Evolutionary conservation across 1,284 basidiomycete genomes (phyloP).

Genomic region (Gastroboletus turbinatus): DNA sequence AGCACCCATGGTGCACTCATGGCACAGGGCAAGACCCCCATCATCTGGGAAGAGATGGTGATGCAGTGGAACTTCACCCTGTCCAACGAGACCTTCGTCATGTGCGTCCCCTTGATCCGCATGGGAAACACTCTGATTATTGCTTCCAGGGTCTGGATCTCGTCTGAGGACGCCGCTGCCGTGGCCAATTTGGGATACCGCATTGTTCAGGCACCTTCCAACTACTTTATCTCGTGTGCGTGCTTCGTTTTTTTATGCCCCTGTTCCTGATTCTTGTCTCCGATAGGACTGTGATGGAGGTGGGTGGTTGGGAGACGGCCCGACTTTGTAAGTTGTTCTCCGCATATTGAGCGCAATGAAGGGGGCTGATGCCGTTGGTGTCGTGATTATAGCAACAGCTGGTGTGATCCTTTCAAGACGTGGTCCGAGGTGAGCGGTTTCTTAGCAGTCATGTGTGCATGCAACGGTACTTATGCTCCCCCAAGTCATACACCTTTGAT

Average conservation of each 20-base stretch:
- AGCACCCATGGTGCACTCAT: conserved; percentile 50
- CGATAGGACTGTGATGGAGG: too few species aligned
- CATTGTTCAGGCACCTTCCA: conserved; percentile 64
- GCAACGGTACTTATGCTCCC: neutral
- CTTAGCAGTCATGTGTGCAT: neutral
- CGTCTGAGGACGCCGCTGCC: conserved; percentile 48
- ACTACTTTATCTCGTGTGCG: too few species aligned
- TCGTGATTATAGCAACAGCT: conserved; percentile 38
- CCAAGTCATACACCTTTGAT: conserved; percentile 52
- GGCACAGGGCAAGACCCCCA: conserved; percentile 53
- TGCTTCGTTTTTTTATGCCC: conserved; percentile 28
- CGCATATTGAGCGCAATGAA: neutral
- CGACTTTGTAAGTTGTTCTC: conserved; percentile 37
- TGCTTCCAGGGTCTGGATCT: too few species aligned
- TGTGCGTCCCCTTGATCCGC: too few species aligned
- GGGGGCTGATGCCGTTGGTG: conserved; percentile 8
- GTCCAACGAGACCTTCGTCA: too few species aligned
- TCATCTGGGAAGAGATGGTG: conserved; percentile 76
- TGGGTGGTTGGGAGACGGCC: conserved; percentile 68
- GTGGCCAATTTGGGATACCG: conserved; percentile 61
- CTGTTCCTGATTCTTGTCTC: conserved; percentile 21
- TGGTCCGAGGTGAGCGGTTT: conserved; percentile 34
- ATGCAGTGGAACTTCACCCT: too few species aligned
- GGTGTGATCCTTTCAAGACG: conserved; percentile 61
- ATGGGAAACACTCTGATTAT: too few species aligned